These are phyloP conservation scores for Eucalyptus caleyi DNA, from an alignment of 345 rosid species.

Conservation along the genomic window DNA sequence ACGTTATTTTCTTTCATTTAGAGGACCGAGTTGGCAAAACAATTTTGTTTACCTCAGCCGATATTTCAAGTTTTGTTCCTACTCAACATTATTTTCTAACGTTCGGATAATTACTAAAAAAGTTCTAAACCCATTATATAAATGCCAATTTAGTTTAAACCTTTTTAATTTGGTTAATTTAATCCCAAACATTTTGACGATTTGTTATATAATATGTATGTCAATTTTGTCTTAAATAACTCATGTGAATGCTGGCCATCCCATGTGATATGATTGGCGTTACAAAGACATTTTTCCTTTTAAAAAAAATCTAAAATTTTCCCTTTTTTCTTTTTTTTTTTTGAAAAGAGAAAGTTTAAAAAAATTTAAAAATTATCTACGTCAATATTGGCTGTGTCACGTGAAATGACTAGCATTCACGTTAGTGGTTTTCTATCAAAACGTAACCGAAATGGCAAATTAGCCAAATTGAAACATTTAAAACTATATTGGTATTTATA, in stretches of 20 bases:
- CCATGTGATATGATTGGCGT: fast-evolving
- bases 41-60: background rate
- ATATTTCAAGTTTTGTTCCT: background rate
- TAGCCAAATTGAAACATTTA: background rate
- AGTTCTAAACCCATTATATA: background rate
- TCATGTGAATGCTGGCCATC: background rate
- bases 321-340: background rate
- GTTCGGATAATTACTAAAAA: background rate
- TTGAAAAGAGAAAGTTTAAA: no score
- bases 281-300: background rate
- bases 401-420: background rate
- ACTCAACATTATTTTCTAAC: fast-evolving
- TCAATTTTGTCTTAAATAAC: background rate
- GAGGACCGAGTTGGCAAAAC: background rate
- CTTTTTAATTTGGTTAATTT: background rate
- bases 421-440: fast-evolving
- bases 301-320: no score
- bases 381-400: fast-evolving
- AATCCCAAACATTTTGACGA: fast-evolving
- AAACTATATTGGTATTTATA: background rate
- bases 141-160: fast-evolving
- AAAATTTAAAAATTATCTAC: fast-evolving
- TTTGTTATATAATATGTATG: background rate
- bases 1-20: background rate
- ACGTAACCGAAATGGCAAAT: fast-evolving